These are phyloP conservation scores for Phascolomyces articulosus DNA, from an alignment of 371 early-diverging fungal genomes.

Conservation along the genomic window DNA sequence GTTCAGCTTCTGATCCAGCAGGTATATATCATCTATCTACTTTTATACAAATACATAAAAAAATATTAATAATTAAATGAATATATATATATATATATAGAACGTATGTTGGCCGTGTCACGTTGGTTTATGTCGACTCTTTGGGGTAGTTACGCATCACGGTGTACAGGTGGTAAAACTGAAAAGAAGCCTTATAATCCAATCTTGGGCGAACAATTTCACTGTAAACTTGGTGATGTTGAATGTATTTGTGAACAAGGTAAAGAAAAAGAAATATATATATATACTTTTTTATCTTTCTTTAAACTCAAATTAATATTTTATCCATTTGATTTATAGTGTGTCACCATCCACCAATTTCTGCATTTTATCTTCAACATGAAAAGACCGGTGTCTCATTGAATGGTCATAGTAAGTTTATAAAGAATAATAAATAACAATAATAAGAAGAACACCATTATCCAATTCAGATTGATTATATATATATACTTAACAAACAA, in stretches of 20 bases:
- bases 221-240: constrained; percentile 39
- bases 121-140: constrained; percentile 80
- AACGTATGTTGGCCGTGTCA: constrained; percentile 69
- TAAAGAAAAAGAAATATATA: constrained; percentile 1
- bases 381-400: constrained; percentile 61
- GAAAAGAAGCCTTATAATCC: constrained; percentile 88
- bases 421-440: background rate
- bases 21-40: constrained; percentile 20
- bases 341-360: constrained; percentile 96
- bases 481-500: background rate
- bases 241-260: constrained; percentile 66
- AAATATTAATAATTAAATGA: background rate
- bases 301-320: background rate
- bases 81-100: constrained; percentile 23
- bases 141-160: constrained; percentile 66
- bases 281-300: background rate
- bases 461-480: too few species aligned
- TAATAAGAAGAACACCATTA: too few species aligned
- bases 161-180: constrained; percentile 32
- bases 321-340: constrained; percentile 55
- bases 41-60: too few species aligned
- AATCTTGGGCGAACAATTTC: constrained; percentile 90
- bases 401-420: constrained; percentile 65
- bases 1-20: constrained; percentile 54
- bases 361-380: constrained; percentile 74